Evolutionary conservation across 257 asterid species (phyloP).

Genomic region (Vinca minor): DNA sequence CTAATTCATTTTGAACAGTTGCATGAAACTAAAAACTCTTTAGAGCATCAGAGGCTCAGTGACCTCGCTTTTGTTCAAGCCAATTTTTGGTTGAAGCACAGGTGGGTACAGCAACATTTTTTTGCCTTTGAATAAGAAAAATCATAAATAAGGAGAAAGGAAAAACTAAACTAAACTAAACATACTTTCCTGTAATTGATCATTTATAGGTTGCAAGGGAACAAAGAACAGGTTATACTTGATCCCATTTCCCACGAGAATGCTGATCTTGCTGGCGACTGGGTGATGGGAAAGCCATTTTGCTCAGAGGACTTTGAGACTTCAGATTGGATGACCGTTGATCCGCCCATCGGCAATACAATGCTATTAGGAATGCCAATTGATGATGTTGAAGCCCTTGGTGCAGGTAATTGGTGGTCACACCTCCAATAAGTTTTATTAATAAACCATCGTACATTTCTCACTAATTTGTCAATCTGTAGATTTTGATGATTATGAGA

Average conservation of each 20-base stretch:
- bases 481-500: constrained; percentile 83
- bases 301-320: constrained; percentile 38
- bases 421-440: not conserved
- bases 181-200: constrained; percentile 15
- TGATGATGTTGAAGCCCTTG: constrained; percentile 72
- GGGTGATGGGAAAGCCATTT: constrained; percentile 54
- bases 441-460: not conserved
- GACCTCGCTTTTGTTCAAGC: constrained; percentile 71
- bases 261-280: constrained; percentile 50
- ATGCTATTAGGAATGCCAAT: constrained; percentile 41
- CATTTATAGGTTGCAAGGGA: constrained; percentile 29
- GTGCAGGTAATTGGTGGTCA: constrained; percentile 51
- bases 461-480: constrained; percentile 19
- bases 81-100: constrained; percentile 67
- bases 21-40: constrained; percentile 59
- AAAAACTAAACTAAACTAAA: not conserved
- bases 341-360: constrained; percentile 61
- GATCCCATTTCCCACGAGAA: constrained; percentile 72
- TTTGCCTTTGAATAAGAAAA: not conserved
- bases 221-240: constrained; percentile 33
- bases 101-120: constrained; percentile 38
- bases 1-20: constrained; percentile 43
- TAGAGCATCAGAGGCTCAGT: constrained; percentile 75
- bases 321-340: constrained; percentile 69
- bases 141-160: not conserved